Percentiles rank a stretch among this genome's conserved stretches.
phyloP scores from a whole-genome alignment of 2,329 filamentous ascomycete genomes.

The Ophiostoma pallidulum region DNA sequence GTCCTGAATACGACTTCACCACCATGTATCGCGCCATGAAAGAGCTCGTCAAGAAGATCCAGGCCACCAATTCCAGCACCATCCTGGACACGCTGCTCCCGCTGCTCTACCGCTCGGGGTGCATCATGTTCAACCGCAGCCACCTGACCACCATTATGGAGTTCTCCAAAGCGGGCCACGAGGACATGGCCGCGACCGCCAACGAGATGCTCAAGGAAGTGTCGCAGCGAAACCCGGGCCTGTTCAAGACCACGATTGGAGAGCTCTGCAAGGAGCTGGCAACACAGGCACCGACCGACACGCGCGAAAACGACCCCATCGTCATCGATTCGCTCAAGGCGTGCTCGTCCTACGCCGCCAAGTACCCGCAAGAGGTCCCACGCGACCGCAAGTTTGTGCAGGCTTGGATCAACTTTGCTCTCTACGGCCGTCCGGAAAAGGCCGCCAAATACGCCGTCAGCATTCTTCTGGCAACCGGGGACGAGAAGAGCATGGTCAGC shows the following conservation, averaged over 20 bases:
- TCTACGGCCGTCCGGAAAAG: slow-evolving; percentile 70
- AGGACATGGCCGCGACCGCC: slow-evolving; percentile 65
- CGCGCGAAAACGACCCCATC: slow-evolving; percentile 56
- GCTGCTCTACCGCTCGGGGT: slow-evolving; percentile 72
- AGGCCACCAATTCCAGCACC: slow-evolving; percentile 52
- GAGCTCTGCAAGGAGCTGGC: slow-evolving; percentile 83
- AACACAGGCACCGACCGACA: slow-evolving; percentile 64
- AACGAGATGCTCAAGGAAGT: slow-evolving; percentile 90
- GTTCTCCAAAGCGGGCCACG: slow-evolving; percentile 73
- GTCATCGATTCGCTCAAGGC: slow-evolving; percentile 91
- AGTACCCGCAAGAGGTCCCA: slow-evolving; percentile 75
- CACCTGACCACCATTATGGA: slow-evolving; percentile 87
- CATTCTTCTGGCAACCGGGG: slow-evolving; percentile 67
- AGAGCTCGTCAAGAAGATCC: slow-evolving; percentile 75
- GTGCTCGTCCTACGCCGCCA: slow-evolving; percentile 82
- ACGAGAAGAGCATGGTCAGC: slow-evolving; percentile 69
- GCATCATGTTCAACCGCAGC: slow-evolving; percentile 87
- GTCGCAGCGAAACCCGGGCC: slow-evolving; percentile 75
- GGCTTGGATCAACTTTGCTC: slow-evolving; percentile 71
- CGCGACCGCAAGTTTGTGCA: slow-evolving; percentile 72
- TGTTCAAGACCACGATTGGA: slow-evolving; percentile 87
- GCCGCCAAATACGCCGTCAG: slow-evolving; percentile 91
- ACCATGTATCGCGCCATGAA: slow-evolving; percentile 85
- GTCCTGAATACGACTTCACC: slow-evolving; percentile 80
- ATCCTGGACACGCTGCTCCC: slow-evolving; percentile 73